phyloP scores from a whole-genome alignment of 2,329 filamentous ascomycete species.

The Teratosphaeria viscida region DNA sequence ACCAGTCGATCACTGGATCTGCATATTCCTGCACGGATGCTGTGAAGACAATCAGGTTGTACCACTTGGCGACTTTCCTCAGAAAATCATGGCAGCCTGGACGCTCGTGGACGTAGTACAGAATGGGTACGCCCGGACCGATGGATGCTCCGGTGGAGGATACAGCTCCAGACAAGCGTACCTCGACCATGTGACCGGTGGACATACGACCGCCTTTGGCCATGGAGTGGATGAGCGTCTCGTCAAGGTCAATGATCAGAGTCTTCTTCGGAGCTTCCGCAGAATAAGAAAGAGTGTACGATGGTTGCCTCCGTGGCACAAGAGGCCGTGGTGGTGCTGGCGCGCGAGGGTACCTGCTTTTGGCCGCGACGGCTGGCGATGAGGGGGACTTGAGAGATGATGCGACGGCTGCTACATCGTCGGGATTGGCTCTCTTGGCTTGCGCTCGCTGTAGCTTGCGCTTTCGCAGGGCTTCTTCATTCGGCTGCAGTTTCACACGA shows the following conservation, averaged over 20 bases:
- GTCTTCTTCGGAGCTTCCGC: constrained; percentile 70
- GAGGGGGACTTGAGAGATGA: constrained; percentile 89
- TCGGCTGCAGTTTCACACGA: constrained; percentile 78
- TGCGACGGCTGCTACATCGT: constrained; percentile 41
- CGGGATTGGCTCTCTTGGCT: constrained; percentile 11
- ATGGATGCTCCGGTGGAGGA: constrained; percentile 28
- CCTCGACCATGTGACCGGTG: constrained; percentile 97
- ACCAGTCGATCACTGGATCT: constrained; percentile 96
- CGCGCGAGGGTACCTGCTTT: constrained; percentile 79
- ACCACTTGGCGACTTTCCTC: constrained; percentile 91
- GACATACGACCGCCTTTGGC: constrained; percentile 93
- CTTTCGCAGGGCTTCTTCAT: constrained; percentile 63
- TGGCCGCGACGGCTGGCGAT: constrained; percentile 52
- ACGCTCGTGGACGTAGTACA: constrained; percentile 98
- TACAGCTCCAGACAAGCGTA: constrained; percentile 32
- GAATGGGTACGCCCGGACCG: constrained; percentile 84
- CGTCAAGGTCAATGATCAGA: constrained; percentile 86
- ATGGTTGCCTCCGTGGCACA: constrained; percentile 79
- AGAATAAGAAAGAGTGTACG: constrained; percentile 57
- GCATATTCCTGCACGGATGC: constrained; percentile 97
- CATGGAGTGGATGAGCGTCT: constrained; percentile 96
- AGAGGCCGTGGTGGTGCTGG: constrained; percentile 82
- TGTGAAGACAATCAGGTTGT: constrained; percentile 92
- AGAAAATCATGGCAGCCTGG: constrained; percentile 95
- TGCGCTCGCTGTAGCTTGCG: constrained; percentile 56